Evolutionary conservation across 805 yeast species (phyloP), one percentile per base, ranked within the genome.

Genomic region (Kurtzmaniella cleridarum): DNA sequence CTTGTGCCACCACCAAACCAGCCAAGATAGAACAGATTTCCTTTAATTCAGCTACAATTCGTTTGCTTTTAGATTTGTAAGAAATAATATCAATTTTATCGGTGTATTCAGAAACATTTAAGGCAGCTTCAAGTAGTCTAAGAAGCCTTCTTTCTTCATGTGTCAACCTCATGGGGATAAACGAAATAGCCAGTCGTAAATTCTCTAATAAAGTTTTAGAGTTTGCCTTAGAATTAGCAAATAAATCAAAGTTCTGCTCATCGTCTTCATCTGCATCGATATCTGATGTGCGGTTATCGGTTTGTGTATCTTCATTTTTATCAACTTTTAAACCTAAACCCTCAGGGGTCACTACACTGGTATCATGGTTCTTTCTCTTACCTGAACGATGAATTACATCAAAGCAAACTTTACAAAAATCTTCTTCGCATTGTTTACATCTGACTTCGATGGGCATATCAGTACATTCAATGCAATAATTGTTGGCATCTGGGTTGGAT

Each of bases 21-120:
- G 87, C 83, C 37, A 84, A 60, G 8, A 85, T 84, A 1, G 90
- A 81, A 56, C 95, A 84, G 57, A 84, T 78, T 50, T 84, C 90
- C 42, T 77, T 75, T 43, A 84, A 59, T 57, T 84, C 91, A 15
- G 75, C 76, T 2, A 84, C 80, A 17, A 85, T 84, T 46, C 91
- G 70, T 53, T 75, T 81, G 2, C 87, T 65, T 51, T 84, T 82
- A 3, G 90, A 79, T 3, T 77, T 66, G 49, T 81, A 79, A 1
- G 83, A 69, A 20, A 80, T 56, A 29, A 84, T 78, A 55, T 84
- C 95, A 32, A 84, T 88, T 49, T 78, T 76, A 50, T 84, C 90
- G 0, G 91, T 84, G 53, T 84, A 84, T 49, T 84, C 91, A 12
- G 86, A 79, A 9, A 84, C 95, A 47, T 81, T 76, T 38, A 84